A percentile compares a stretch with the other conserved stretches of the same genome.
Evolutionary conservation across 1,284 basidiomycete species (phyloP).

Genomic region (Microbotryum silenes-acaulis): DNA sequence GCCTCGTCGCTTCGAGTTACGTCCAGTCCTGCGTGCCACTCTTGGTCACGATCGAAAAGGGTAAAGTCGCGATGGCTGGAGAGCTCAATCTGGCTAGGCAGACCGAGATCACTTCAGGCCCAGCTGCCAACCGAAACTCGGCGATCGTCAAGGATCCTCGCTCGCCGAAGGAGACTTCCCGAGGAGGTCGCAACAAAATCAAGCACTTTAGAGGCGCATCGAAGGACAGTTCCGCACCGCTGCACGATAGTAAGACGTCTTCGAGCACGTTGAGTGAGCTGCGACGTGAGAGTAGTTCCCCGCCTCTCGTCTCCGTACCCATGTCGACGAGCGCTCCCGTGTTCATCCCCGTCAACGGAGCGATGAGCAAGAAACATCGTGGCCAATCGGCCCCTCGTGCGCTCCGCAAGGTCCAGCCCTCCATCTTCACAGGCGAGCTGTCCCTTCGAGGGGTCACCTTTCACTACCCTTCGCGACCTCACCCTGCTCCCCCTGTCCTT

Average conservation of each 20-base stretch:
- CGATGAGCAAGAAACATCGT: not conserved
- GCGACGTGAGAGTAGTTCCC: constrained; percentile 1
- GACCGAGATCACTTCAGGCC: not conserved
- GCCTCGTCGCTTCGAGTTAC: constrained; percentile 76
- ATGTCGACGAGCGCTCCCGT: constrained; percentile 11
- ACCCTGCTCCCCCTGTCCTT: constrained; percentile 48
- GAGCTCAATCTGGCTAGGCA: constrained; percentile 40
- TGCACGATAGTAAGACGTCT: no score
- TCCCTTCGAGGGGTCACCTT: constrained; percentile 68
- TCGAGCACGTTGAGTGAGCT: no score
- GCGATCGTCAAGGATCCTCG: no score
- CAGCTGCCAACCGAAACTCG: no score
- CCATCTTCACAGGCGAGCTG: constrained; percentile 58
- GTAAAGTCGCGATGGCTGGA: constrained; percentile 72
- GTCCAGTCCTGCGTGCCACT: constrained; percentile 78
- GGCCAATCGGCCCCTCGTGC: constrained; percentile 9
- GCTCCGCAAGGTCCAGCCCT: constrained; percentile 35
- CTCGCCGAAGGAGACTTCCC: no score
- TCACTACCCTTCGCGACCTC: constrained; percentile 73
- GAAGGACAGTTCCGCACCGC: no score
- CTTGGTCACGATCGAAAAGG: constrained; percentile 69
- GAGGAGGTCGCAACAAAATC: no score
- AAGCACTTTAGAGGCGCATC: no score
- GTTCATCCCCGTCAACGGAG: constrained; percentile 19
- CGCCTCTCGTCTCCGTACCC: constrained; percentile 8